Base-by-base conservation (phyloP, 805 yeast species). In the Clavispora santaluciae region DNA sequence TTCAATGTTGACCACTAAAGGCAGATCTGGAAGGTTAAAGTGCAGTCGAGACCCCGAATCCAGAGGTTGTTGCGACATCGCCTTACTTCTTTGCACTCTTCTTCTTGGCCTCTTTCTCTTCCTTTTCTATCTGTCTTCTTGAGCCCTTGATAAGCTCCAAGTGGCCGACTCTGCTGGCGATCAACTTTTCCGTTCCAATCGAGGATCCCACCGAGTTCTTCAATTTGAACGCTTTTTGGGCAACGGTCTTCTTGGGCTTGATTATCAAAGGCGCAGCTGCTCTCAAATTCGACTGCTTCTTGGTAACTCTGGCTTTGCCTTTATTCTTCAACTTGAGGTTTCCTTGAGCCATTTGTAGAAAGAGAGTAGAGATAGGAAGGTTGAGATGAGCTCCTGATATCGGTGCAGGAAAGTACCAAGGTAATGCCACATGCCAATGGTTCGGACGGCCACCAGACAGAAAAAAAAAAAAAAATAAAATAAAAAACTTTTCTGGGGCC, bases 111-210 rank as follows among this genome's bases (percentile, higher is more conserved):
- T 56, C 63, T 60, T 76, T 79, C 48, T 70, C 76, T 13, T 61
- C 68, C 58, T 76, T 85, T 58, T 87, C 96, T 13, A 86, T 44
- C 53, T 85, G 79, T 66, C 95, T 79, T 70, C 97, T 80, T 6
- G 93, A 81, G 12, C 99, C 99, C 62, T 86, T 89, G 49, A 91
- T 68, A 29, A 91, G 60, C 66, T 91, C 99, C 54, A 91, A 73
- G 62, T 91, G 98, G 20, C 99, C 99, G 6, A 91, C 97, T 60
- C 91, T 76, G 42, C 95, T 74, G 2, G 97, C 82, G 51, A 91
- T 79, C 42, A 88, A 72, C 65, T 79, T 88, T 64, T 91, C 99
- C 3, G 98, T 91, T 9, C 55, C 55, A 35, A 40, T 41, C 47
- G 44, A 48, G 24, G 51, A 37, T 17, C 53, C 51, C 22, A 47